Percentiles rank a stretch among this genome's conserved stretches.
These are phyloP conservation scores for Hamamelis virginiana DNA, from an alignment of 164 flowering plant genomes.

Conservation along the genomic window DNA sequence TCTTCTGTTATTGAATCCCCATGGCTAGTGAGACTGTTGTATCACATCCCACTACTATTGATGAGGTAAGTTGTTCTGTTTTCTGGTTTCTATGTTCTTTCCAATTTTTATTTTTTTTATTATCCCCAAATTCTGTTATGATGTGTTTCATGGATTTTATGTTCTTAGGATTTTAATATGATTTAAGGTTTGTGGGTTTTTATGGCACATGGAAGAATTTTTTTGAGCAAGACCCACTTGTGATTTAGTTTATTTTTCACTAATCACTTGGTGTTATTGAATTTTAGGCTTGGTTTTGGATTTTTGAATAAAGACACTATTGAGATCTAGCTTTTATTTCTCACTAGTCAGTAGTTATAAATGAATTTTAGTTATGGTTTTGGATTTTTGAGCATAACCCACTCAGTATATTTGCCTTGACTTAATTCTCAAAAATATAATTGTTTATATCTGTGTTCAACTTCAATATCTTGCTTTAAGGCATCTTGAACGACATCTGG, in stretches of 20 bases:
- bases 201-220: not conserved
- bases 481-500: no score
- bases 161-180: not conserved
- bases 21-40: constrained; percentile 29
- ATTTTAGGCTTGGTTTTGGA: not conserved
- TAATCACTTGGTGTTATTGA: not conserved
- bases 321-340: not conserved
- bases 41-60: constrained; percentile 10
- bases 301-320: not conserved
- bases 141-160: not conserved
- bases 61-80: constrained; percentile 7
- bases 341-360: no score
- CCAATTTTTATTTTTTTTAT: not conserved
- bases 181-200: not conserved
- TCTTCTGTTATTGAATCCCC: not conserved
- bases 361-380: no score
- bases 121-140: not conserved
- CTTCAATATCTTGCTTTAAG: no score
- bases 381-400: no score
- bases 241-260: not conserved
- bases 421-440: not conserved
- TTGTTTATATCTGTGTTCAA: not conserved
- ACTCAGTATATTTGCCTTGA: no score
- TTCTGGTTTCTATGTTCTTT: not conserved
- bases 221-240: constrained; percentile 9